Conservation (phyloP, 1,139 yeast species). For the Taiozyma sp. region DNA sequence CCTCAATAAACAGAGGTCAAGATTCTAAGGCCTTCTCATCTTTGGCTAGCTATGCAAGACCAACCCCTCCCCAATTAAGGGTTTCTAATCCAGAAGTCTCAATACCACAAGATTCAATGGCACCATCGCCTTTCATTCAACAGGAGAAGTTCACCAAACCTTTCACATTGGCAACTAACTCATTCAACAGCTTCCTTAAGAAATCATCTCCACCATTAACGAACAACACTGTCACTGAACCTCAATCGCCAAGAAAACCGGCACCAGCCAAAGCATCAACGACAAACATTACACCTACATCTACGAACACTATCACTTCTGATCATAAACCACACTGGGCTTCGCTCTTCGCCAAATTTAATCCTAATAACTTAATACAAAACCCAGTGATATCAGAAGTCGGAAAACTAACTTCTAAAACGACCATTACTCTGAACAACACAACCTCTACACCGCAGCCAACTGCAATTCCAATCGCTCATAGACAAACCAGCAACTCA, state of each 20-base stretch:
- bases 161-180: background rate
- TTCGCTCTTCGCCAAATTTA: conserved; percentile 7
- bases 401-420: conserved; percentile 16
- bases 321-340: conserved; percentile 10
- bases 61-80: background rate
- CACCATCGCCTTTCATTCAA: background rate
- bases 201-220: background rate
- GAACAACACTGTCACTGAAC: background rate
- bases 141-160: background rate
- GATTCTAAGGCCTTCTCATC: background rate
- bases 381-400: conserved; percentile 24
- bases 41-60: background rate
- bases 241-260: background rate
- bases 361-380: conserved; percentile 8
- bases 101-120: background rate
- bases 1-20: background rate
- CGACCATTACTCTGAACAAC: background rate
- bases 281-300: background rate
- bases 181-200: conserved; percentile 2
- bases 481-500: background rate
- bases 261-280: background rate
- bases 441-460: background rate
- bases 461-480: background rate
- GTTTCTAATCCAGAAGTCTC: background rate
- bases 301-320: background rate